Base-by-base conservation (phyloP, 768 basidiomycete species). In the Gloeopeniophorella convolvens region DNA sequence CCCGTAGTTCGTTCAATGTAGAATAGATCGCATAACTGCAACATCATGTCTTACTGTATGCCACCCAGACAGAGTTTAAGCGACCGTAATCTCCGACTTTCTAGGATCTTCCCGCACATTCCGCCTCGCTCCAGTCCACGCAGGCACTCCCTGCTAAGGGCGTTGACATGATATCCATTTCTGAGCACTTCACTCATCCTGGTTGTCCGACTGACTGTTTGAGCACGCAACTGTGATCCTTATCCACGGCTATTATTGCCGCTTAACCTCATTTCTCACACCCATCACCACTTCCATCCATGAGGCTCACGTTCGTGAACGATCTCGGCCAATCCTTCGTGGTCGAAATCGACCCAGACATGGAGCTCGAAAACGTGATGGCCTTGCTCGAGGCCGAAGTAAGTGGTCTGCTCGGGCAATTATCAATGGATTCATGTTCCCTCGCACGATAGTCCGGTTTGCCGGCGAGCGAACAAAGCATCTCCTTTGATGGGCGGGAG, bases 321-420 rank as follows among this genome's bases (percentile, higher is more conserved):
- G 86, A 89, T 56, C 55, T 76, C 18, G 86, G 85, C 7, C 72
- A 82, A 48, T 70, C 74, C 1, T 87, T 77, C 58, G 61, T 68
- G 33, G 70, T 95, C 43, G 94, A 97, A 63, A 89, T 96, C 58
- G 90, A 93, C 68, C 78, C 89, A 1, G 77, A 75, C 45, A 93
- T 97, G 88, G 83, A 89, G 65, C 78, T 98, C 24, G 88, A 90
- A 72, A 87, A 94, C 65, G 83, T 97, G 31, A 85, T 86, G 78
- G 95, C 90, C 11, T 72, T 97, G 46, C 74, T 96, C n/a, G 92
- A 96, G 68, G 94, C 85, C 0, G 94, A 97, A 80, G 95, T 92
- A 64, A 65, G 83, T 64, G n/a, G 35, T 44, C 27, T 33, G 16
- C 16, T 15, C n/a, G 41, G 6, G 10, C 36, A 24, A 7, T 34